Conservation (phyloP, 2,329 filamentous ascomycete genomes). For the Lanzia echinophila region DNA sequence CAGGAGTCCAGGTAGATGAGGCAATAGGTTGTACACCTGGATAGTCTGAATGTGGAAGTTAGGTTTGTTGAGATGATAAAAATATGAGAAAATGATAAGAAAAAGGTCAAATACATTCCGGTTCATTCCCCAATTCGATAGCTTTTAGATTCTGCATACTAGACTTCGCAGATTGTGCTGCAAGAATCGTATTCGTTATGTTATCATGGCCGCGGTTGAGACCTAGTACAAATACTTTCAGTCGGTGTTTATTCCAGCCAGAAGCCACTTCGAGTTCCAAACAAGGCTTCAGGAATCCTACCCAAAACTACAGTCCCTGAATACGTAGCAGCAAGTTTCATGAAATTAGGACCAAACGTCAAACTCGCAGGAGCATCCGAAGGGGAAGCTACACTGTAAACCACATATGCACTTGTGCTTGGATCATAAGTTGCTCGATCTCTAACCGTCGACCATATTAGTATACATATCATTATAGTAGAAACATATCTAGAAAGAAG, state of each 20-base stretch:
- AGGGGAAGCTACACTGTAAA: slow-evolving; percentile 42
- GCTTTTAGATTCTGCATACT: slow-evolving; percentile 44
- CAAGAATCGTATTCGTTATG: slow-evolving; percentile 46
- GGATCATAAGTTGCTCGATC: slow-evolving; percentile 48
- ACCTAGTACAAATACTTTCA: slow-evolving; percentile 19
- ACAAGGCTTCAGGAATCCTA: too few relatives aligned
- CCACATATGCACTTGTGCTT: slow-evolving; percentile 39
- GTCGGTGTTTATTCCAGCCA: too few relatives aligned
- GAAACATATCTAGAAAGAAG: neutral
- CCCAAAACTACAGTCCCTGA: slow-evolving; percentile 43
- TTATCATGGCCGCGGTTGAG: slow-evolving; percentile 48
- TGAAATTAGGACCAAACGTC: slow-evolving; percentile 47
- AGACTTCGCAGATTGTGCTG: slow-evolving; percentile 39
- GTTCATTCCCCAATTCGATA: slow-evolving; percentile 52
- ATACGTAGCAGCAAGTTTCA: slow-evolving; percentile 43
- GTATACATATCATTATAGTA: neutral
- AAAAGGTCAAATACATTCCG: slow-evolving; percentile 40
- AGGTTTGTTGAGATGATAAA: neutral
- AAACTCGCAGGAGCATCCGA: slow-evolving; percentile 43
- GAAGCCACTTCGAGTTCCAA: too few relatives aligned
- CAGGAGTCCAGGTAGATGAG: slow-evolving; percentile 21
- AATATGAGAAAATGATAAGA: neutral
- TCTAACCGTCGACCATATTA: slow-evolving; percentile 23
- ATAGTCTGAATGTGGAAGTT: slow-evolving; percentile 30
- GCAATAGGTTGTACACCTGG: slow-evolving; percentile 28